phyloP scores from a whole-genome alignment of 306 rosid genomes.

The Glycine latifolia region DNA sequence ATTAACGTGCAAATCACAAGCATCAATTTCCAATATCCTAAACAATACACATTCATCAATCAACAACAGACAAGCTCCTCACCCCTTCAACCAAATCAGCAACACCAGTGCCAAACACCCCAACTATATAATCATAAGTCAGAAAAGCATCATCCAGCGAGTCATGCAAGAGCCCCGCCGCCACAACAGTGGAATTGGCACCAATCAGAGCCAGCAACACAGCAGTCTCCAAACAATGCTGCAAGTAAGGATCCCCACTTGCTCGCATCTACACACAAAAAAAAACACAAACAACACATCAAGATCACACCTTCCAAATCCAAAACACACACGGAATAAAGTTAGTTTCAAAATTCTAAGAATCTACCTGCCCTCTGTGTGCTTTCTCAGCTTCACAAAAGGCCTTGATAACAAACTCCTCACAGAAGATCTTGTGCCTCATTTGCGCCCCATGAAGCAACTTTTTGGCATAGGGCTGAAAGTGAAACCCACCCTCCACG shows the following conservation, averaged over 20 bases:
- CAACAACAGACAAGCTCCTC: conserved; percentile 49
- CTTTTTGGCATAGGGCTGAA: conserved; percentile 79
- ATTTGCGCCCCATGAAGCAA: conserved; percentile 82
- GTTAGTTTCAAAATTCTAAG: neutral
- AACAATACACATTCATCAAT: conserved; percentile 24
- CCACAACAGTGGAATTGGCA: conserved; percentile 89
- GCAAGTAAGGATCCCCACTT: conserved; percentile 94
- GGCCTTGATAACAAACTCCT: conserved; percentile 87
- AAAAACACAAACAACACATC: no score
- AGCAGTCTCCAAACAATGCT: conserved; percentile 96
- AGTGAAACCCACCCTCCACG: conserved; percentile 61
- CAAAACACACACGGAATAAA: neutral
- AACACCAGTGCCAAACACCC: conserved; percentile 79
- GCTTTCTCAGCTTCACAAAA: conserved; percentile 96
- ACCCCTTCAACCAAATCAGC: conserved; percentile 96
- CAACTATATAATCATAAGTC: conserved; percentile 71
- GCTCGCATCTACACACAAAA: conserved; percentile 72
- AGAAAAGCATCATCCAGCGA: conserved; percentile 87
- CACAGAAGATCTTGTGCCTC: conserved; percentile 80
- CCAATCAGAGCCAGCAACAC: conserved; percentile 89
- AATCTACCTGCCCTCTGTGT: conserved; percentile 87
- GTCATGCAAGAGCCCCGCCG: conserved; percentile 98
- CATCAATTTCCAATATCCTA: conserved; percentile 11
- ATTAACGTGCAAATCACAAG: conserved; percentile 34
- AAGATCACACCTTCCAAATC: neutral